phyloP scores from a whole-genome alignment of 1,284 basidiomycete species.

The Ustilago lituana region DNA sequence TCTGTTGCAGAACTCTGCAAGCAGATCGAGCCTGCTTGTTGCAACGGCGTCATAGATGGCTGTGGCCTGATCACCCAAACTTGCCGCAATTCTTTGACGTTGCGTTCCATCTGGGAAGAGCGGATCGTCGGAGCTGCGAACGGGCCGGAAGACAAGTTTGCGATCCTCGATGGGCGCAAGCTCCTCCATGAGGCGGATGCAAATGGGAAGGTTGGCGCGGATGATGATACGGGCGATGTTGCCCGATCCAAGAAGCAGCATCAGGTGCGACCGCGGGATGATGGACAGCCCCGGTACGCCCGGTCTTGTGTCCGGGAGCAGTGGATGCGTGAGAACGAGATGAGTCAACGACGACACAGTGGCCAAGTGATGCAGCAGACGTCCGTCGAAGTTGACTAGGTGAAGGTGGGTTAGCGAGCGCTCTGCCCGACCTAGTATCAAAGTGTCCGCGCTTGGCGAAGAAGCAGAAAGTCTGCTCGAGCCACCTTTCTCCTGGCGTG shows the following conservation, averaged over 20 bases:
- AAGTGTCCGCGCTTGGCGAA: not conserved
- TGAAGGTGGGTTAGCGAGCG: slow-evolving; percentile 41
- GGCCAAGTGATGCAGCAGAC: slow-evolving; percentile 38
- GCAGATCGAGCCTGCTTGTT: slow-evolving; percentile 17
- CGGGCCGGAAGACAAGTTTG: slow-evolving; percentile 43
- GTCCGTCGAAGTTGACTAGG: slow-evolving; percentile 40
- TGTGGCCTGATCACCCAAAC: not conserved
- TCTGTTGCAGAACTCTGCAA: slow-evolving; percentile 23
- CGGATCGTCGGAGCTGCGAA: slow-evolving; percentile 4
- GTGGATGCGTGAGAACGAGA: slow-evolving; percentile 39
- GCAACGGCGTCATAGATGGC: slow-evolving; percentile 7
- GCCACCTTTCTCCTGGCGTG: no score
- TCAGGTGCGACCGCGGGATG: slow-evolving; percentile 35
- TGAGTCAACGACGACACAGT: slow-evolving; percentile 37
- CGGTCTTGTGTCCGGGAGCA: slow-evolving; percentile 9
- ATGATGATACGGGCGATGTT: slow-evolving; percentile 30
- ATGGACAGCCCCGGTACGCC: slow-evolving; percentile 31
- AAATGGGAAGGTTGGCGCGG: slow-evolving; percentile 25
- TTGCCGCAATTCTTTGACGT: not conserved
- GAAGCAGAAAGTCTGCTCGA: no score
- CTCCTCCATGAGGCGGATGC: slow-evolving; percentile 41
- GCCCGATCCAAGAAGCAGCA: slow-evolving; percentile 38
- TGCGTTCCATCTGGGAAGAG: slow-evolving; percentile 6
- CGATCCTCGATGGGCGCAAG: slow-evolving; percentile 31
- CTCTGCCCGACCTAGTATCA: not conserved